Percentiles rank a stretch among this genome's conserved stretches.
Evolutionary conservation across 345 rosid genomes (phyloP).

Genomic region (Balakata baccata): DNA sequence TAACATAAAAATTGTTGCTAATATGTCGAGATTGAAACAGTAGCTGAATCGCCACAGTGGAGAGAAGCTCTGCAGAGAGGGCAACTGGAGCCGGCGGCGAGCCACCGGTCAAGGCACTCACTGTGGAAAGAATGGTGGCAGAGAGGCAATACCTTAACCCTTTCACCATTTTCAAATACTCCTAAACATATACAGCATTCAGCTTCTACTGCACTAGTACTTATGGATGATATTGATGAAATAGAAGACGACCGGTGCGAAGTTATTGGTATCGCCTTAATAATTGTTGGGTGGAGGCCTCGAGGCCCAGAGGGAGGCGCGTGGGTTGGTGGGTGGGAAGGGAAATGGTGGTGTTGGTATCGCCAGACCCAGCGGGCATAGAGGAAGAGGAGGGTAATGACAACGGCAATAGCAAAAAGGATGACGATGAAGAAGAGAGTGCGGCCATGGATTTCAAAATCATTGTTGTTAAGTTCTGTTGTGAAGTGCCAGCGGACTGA

Average conservation of each 20-base stretch:
- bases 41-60: neutral
- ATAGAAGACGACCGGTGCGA: conserved; percentile 7
- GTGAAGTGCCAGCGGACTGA: conserved; percentile 44
- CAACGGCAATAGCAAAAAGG: conserved; percentile 28
- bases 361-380: conserved; percentile 44
- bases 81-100: conserved; percentile 54
- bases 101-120: conserved; percentile 72
- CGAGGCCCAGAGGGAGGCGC: conserved; percentile 2
- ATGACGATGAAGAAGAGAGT: conserved; percentile 37
- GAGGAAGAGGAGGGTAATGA: conserved; percentile 34
- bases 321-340: neutral
- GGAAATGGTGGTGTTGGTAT: neutral
- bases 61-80: conserved; percentile 62
- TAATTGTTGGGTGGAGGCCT: conserved; percentile 29
- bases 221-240: no score
- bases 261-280: conserved; percentile 26
- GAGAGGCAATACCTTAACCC: conserved; percentile 57
- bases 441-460: conserved; percentile 40
- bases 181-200: conserved; percentile 77
- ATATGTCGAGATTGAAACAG: neutral
- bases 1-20: neutral
- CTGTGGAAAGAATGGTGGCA: conserved; percentile 64
- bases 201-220: no score
- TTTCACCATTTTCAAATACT: conserved; percentile 62
- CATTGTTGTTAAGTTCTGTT: conserved; percentile 39